Base-by-base conservation (phyloP, 352 stramenopile genomes). In the Pythium volutum region DNA sequence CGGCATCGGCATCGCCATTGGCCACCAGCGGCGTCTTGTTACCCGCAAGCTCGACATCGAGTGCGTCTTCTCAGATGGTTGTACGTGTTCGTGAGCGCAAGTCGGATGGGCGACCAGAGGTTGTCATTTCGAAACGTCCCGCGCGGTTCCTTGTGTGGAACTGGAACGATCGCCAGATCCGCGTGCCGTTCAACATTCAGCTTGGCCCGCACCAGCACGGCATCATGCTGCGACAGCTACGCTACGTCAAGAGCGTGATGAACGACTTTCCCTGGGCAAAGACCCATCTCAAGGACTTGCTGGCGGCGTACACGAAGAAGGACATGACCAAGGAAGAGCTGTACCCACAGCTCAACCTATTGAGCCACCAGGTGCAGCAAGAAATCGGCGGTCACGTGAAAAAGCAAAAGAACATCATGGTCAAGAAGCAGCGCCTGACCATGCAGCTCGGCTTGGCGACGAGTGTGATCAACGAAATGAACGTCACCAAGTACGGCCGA, bases 181-280 rank as follows among this genome's bases (percentile, higher is more conserved):
- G 77, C 11, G 68, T 81, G 14, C 78, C 79, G 4, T 69, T 78
- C 54, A 66, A 70, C 55, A 81, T 89, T 36, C 58, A 77, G 46
- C 71, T 93, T 29, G 84, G 84, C 0, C 81, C 84, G 36, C 74
- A 87, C 9, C 84, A 93, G 60, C 84, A 93, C 46, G 74, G 77
- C 7, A 74, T 93, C 48, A 93, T 93, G 84, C 43, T 93, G n/a
- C 69, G 74, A 3, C 84, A 93, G 48, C 57, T 93, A 22, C 81
- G 84, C n/a, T 93, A 88, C 64, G 75, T 93, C 39, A 91, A 91
- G 66, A 77, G 73, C 9, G 81, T 89, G 46, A 93, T 91, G 84
- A 79, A 91, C 52, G 78, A 93, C 22, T 68, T 91, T n/a, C 81
- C 84, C 34, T 93, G 84, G 84, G 84, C 81, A 1, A 93, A 93